These are phyloP conservation scores for Ziziphus jujuba DNA, from an alignment of 306 rosid genomes.

Conservation along the genomic window DNA sequence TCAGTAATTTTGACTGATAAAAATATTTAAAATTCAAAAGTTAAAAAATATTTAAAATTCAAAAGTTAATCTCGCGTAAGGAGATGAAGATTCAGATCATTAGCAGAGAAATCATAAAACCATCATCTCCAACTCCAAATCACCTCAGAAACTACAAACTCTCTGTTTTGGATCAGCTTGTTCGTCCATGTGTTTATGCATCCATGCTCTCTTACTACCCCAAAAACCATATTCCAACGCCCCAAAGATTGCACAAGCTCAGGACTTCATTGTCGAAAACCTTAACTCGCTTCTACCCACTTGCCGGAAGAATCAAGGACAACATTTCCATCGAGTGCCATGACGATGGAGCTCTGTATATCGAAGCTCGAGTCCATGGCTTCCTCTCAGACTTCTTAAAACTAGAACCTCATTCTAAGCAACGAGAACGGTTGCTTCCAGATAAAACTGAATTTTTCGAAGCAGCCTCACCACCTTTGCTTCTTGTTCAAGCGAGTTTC, in stretches of 20 bases:
- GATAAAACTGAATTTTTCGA: background rate
- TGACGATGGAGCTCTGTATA: constrained; percentile 41
- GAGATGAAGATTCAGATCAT: constrained; percentile 18
- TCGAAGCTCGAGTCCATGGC: constrained; percentile 27
- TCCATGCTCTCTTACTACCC: constrained; percentile 29
- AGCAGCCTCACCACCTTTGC: constrained; percentile 20
- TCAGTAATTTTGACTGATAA: too few species aligned
- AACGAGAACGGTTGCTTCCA: constrained; percentile 29
- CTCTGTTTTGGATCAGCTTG: constrained; percentile 24
- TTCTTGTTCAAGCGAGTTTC: constrained; percentile 39
- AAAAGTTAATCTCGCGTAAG: too few species aligned
- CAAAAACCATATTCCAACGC: background rate
- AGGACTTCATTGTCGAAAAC: constrained; percentile 45
- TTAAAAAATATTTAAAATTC: too few species aligned
- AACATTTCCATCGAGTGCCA: constrained; percentile 38
- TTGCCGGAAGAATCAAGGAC: constrained; percentile 48
- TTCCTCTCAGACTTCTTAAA: constrained; percentile 20
- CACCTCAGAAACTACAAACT: constrained; percentile 27
- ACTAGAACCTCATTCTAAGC: constrained; percentile 4
- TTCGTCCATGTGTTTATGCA: constrained; percentile 12
- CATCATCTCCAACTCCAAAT: constrained; percentile 32
- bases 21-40: too few species aligned
- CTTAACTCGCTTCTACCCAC: constrained; percentile 43
- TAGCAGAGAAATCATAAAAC: constrained; percentile 22
- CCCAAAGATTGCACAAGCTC: constrained; percentile 25